Evolutionary conservation across 306 rosid genomes (phyloP).

Genomic region (Cyamopsis tetragonoloba): DNA sequence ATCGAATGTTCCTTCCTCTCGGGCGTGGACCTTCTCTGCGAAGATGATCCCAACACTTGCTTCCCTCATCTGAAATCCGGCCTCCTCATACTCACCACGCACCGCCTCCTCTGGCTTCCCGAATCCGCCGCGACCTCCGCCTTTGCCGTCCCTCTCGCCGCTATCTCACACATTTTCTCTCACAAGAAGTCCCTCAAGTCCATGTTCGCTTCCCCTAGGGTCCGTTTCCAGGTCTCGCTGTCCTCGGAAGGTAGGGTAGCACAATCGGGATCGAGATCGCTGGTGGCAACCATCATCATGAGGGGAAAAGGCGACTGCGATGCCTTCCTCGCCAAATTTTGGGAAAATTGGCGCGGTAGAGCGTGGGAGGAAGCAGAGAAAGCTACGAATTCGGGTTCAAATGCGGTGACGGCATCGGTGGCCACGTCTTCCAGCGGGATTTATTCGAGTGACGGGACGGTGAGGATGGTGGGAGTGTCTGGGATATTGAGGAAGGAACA

Average conservation of each 20-base stretch:
- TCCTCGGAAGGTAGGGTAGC: conserved; percentile 40
- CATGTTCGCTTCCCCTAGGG: conserved; percentile 72
- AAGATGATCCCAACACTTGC: conserved; percentile 40
- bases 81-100: conserved; percentile 79
- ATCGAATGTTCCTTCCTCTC: conserved; percentile 79
- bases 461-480: conserved; percentile 92
- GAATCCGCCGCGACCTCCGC: conserved; percentile 24
- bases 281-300: conserved; percentile 56
- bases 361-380: conserved; percentile 64
- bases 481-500: conserved; percentile 97
- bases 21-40: conserved; percentile 72
- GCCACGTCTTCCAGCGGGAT: conserved; percentile 40
- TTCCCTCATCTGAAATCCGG: conserved; percentile 83
- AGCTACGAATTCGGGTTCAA: conserved; percentile 27
- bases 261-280: conserved; percentile 37
- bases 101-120: conserved; percentile 78
- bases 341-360: conserved; percentile 82
- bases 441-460: conserved; percentile 73
- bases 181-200: conserved; percentile 69
- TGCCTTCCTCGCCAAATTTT: conserved; percentile 58
- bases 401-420: not conserved
- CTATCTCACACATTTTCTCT: conserved; percentile 57
- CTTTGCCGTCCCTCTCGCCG: conserved; percentile 51
- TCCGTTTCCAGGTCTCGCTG: conserved; percentile 76
- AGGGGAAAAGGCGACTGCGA: conserved; percentile 88